A percentile compares a stretch with the other conserved stretches of the same genome.
Evolutionary conservation across 2,329 filamentous ascomycete genomes (phyloP).

Genomic region (Capronia americana): DNA sequence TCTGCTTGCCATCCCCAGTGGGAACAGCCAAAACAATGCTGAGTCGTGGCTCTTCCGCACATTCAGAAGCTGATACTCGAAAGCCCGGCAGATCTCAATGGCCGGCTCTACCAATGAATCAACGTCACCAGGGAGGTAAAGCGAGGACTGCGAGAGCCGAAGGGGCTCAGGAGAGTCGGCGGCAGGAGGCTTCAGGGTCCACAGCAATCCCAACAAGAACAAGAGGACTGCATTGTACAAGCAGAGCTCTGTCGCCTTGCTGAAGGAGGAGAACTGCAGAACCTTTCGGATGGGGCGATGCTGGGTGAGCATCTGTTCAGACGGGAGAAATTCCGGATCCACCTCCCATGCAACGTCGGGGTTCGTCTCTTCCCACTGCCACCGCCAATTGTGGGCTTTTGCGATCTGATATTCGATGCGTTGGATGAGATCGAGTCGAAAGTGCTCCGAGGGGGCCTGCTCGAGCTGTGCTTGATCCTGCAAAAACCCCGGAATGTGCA

Average conservation of each 20-base stretch:
- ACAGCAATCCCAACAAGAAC: constrained; percentile 32
- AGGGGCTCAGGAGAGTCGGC: constrained; percentile 10
- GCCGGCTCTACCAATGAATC: constrained; percentile 26
- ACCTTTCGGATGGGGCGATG: constrained; percentile 77
- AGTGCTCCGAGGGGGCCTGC: constrained; percentile 13
- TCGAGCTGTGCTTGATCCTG: constrained; percentile 31
- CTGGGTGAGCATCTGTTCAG: constrained; percentile 78
- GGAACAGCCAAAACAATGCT: constrained; percentile 33
- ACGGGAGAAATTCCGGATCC: constrained; percentile 22
- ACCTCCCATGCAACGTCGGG: constrained; percentile 27
- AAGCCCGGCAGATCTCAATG: constrained; percentile 32
- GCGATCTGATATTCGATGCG: constrained; percentile 29
- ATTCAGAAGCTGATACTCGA: constrained; percentile 31
- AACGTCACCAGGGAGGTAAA: constrained; percentile 27
- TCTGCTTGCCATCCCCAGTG: constrained; percentile 27
- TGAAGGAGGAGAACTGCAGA: constrained; percentile 50
- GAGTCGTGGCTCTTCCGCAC: constrained; percentile 18
- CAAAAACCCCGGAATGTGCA: constrained; percentile 30
- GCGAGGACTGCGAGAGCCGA: constrained; percentile 10
- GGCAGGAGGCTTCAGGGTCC: constrained; percentile 25
- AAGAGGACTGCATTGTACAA: constrained; percentile 33
- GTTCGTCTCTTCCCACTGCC: constrained; percentile 33
- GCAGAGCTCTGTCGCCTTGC: constrained; percentile 29
- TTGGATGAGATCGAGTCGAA: constrained; percentile 22
- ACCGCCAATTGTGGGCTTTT: constrained; percentile 29